Base-by-base conservation (phyloP, 768 basidiomycete species). In the Pleurotus giganteus region DNA sequence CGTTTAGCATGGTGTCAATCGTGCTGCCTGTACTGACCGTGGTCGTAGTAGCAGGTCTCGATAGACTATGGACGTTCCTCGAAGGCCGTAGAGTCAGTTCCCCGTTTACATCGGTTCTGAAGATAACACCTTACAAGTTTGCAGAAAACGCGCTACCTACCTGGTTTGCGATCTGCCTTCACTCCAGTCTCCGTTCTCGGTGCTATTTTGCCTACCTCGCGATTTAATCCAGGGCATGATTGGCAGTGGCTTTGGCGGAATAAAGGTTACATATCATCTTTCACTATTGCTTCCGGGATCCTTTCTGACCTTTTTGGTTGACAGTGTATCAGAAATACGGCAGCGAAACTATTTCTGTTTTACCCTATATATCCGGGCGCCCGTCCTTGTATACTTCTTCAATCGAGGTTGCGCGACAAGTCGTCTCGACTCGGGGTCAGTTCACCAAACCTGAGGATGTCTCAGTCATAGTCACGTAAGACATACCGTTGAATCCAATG, bases 341-440 rank as follows among this genome's bases (percentile, higher is more conserved):
- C n/a, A 68, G 54, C 34, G 77, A 80, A 39, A 75, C 64, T 28
- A 63, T 78, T 7, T 74, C 76, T 1, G 54, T 76, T 7, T 68
- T 77, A 1, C 69, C 76, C 0, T 73, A 72, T 43, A 17, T 80
- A 0, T 54, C 59, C 1, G 78, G 78, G 0, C 50, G 55, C 3
- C 68, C 76, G 0, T 60, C 61, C 0, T 62, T 79, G 19, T 77
- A 72, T 58, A 77, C 76, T 2, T 68, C 73, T n/a, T 80, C 78
- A 50, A 53, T 81, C 19, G 76, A 80, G 37, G 72, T 80, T 5
- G 73, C 69, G 11, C 69, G 76, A 6, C 79, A 80, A 61, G 69
- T 79, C 19, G 61, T 66, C 7, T 63, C 60, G 2, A 77, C 75
- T 4, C 74, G 71, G 49, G 66, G 67, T 0, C 69, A 61, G 44